A percentile compares a stretch with the other conserved stretches of the same genome.
Conservation (phyloP, 1,284 basidiomycete species). For the Earliella scabrosa region DNA sequence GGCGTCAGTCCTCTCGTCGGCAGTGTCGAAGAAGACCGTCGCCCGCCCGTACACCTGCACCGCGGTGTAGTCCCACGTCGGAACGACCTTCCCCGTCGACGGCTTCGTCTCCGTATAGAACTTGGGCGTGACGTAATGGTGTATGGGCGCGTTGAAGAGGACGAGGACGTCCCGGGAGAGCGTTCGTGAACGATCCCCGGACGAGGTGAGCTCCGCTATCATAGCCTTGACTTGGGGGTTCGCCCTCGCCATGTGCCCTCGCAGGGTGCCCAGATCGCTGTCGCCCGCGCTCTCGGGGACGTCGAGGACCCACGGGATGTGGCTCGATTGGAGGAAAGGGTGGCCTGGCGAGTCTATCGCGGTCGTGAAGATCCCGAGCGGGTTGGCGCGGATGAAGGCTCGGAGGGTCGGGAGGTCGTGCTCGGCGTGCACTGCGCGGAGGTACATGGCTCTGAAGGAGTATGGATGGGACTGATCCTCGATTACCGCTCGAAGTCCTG, state of each 20-base stretch:
- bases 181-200: neutral
- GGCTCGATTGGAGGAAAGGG: slow-evolving; percentile 42
- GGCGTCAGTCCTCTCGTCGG: slow-evolving; percentile 8
- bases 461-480: too few relatives aligned
- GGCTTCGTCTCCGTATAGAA: slow-evolving; percentile 36
- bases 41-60: slow-evolving; percentile 32
- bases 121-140: slow-evolving; percentile 35
- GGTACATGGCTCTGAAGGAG: slow-evolving; percentile 42
- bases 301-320: slow-evolving; percentile 47
- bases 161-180: slow-evolving; percentile 23
- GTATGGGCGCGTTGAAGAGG: slow-evolving; percentile 31
- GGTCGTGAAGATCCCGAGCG: slow-evolving; percentile 45
- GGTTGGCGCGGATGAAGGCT: slow-evolving; percentile 41
- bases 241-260: slow-evolving; percentile 34
- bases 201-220: slow-evolving; percentile 21
- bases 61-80: slow-evolving; percentile 35
- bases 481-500: too few relatives aligned
- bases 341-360: slow-evolving; percentile 34
- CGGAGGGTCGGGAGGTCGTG: slow-evolving; percentile 39
- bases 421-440: slow-evolving; percentile 45
- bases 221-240: slow-evolving; percentile 35
- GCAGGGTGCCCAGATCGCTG: slow-evolving; percentile 27
- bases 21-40: slow-evolving; percentile 24
- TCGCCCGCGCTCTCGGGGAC: slow-evolving; percentile 16
- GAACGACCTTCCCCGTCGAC: slow-evolving; percentile 32